A percentile compares a stretch with the other conserved stretches of the same genome.
Conservation (phyloP, 805 yeast species). For the Candida sakaeoensis region DNA sequence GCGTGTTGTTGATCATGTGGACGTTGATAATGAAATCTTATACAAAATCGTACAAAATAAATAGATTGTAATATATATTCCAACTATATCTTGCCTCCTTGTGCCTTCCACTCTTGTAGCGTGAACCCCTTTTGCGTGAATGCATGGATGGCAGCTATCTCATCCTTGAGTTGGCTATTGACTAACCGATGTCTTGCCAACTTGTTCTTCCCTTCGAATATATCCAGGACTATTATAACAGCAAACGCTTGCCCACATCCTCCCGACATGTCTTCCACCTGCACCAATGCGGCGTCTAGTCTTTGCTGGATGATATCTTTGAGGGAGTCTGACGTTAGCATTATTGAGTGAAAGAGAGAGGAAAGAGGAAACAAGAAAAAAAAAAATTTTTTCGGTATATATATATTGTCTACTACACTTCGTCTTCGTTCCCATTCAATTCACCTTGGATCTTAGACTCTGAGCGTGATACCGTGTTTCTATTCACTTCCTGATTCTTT, state of each 20-base stretch:
- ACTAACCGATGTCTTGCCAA: conserved; percentile 84
- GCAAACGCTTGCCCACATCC: conserved; percentile 99
- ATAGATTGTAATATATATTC: conserved; percentile 7
- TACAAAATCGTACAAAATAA: conserved; percentile 8
- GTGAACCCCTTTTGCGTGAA: conserved; percentile 91
- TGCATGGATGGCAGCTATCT: conserved; percentile 85
- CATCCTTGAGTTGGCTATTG: conserved; percentile 74
- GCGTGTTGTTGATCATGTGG: conserved; percentile 27
- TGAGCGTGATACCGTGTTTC: conserved; percentile 30
- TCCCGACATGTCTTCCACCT: conserved; percentile 76
- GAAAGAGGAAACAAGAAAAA: neutral
- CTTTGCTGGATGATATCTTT: conserved; percentile 49
- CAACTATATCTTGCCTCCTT: conserved; percentile 29
- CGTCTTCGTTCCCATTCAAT: conserved; percentile 25
- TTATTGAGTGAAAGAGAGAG: neutral
- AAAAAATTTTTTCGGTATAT: neutral
- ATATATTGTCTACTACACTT: neutral
- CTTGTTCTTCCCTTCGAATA: conserved; percentile 78
- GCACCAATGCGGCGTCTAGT: conserved; percentile 60
- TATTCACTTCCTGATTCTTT: conserved; percentile 22
- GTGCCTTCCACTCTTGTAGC: conserved; percentile 72
- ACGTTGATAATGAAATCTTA: conserved; percentile 11
- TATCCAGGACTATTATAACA: conserved; percentile 72
- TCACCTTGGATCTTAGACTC: conserved; percentile 23
- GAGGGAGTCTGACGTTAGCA: conserved; percentile 37